A percentile compares a stretch with the other conserved stretches of the same genome.
These are phyloP conservation scores for Aspergillus ibericus DNA, from an alignment of 2,329 filamentous ascomycete species.

Conservation along the genomic window DNA sequence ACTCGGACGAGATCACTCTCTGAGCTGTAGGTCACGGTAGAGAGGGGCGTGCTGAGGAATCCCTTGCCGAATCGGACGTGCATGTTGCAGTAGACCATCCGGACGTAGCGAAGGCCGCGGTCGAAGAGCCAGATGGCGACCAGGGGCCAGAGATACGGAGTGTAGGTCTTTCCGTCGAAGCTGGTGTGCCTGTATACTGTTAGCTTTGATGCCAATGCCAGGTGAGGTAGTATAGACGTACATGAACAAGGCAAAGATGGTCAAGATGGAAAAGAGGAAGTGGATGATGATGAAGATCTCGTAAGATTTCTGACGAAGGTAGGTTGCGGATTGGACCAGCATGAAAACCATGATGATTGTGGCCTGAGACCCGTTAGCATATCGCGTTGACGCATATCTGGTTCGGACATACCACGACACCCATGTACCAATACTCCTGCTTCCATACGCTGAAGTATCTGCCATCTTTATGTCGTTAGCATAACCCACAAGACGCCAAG, in stretches of 20 bases:
- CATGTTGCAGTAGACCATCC: slow-evolving; percentile 45
- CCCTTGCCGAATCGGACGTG: slow-evolving; percentile 15
- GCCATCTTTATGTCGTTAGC: not conserved
- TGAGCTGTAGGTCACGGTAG: not conserved
- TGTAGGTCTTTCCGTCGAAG: slow-evolving; percentile 48
- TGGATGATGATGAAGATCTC: slow-evolving; percentile 44
- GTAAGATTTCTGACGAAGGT: slow-evolving; percentile 35
- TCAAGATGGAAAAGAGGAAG: slow-evolving; percentile 37
- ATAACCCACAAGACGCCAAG: too few relatives aligned
- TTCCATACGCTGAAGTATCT: not conserved
- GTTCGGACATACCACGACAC: slow-evolving; percentile 22
- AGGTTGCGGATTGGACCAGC: slow-evolving; percentile 4
- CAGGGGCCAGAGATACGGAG: slow-evolving; percentile 50
- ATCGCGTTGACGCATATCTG: too few relatives aligned
- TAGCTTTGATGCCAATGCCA: not conserved
- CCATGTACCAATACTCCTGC: slow-evolving; percentile 15
- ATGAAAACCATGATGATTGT: not conserved
- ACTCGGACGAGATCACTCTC: not conserved
- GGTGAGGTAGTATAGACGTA: not conserved
- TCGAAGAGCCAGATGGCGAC: slow-evolving; percentile 51
- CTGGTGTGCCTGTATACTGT: slow-evolving; percentile 39
- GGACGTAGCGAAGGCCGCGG: slow-evolving; percentile 25
- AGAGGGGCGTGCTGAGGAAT: not conserved
- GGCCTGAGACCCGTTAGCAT: not conserved
- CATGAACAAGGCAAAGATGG: slow-evolving; percentile 44